Percentiles rank a stretch among this genome's conserved stretches.
Conservation (phyloP, 805 yeast species). For the Yarrowia divulgata region DNA sequence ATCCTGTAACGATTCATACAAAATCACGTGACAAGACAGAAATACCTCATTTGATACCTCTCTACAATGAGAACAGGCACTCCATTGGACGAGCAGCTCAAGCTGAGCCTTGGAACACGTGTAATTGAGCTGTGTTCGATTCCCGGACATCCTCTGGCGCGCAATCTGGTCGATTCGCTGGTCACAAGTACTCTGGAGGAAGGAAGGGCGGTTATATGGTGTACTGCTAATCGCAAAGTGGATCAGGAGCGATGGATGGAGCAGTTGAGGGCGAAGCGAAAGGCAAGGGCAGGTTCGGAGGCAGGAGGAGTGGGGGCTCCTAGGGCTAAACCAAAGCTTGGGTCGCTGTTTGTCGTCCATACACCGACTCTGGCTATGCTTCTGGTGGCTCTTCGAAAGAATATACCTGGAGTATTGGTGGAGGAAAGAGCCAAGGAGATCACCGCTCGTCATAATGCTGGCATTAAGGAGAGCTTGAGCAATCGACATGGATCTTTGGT, state of each 20-base stretch:
- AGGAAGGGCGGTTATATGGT: conserved; percentile 21
- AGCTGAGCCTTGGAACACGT: conserved; percentile 7
- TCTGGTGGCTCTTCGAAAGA: conserved; percentile 9
- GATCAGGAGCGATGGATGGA: not conserved
- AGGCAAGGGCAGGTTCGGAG: not conserved
- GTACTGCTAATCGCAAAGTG: conserved; percentile 14
- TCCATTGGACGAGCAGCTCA: conserved; percentile 21
- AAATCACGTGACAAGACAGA: not conserved
- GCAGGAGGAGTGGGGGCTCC: not conserved
- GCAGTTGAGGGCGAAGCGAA: not conserved
- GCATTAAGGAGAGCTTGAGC: not conserved
- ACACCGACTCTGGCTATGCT: conserved; percentile 23
- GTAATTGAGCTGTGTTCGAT: conserved; percentile 22
- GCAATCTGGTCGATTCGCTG: conserved; percentile 9
- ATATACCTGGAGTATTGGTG: not conserved
- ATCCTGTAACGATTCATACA: not conserved
- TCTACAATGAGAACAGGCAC: conserved; percentile 2
- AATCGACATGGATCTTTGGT: conserved; percentile 17
- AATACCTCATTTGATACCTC: too few relatives aligned
- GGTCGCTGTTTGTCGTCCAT: conserved; percentile 11
- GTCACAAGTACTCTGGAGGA: conserved; percentile 8
- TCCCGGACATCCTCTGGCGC: conserved; percentile 30
- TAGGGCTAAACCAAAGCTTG: not conserved
- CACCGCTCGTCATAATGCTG: not conserved
- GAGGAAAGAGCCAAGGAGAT: conserved; percentile 28